Evolutionary conservation across 1,284 basidiomycete genomes (phyloP).

Genomic region (Cutaneotrichosporon mucoides): DNA sequence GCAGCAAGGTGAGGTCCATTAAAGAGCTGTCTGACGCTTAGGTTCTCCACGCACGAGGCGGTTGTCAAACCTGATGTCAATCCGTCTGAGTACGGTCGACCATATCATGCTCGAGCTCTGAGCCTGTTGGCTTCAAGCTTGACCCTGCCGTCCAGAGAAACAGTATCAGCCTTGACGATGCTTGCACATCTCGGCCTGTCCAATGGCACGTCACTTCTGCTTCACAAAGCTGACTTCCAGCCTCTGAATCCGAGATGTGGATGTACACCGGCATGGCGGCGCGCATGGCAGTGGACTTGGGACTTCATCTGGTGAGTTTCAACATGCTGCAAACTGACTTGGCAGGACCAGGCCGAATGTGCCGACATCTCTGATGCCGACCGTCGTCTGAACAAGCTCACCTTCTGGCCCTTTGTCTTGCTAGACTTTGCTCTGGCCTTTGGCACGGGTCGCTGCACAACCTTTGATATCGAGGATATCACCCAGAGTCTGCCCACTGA

Average conservation of each 20-base stretch:
- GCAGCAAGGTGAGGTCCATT: slow-evolving; percentile 30
- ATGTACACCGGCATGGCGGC: slow-evolving; percentile 31
- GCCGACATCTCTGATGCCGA: slow-evolving; percentile 9
- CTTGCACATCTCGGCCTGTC: slow-evolving; percentile 25
- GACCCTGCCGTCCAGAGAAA: slow-evolving; percentile 26
- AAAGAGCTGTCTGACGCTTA: too few relatives aligned
- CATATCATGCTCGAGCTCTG: slow-evolving; percentile 14
- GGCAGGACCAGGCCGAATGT: slow-evolving; percentile 1
- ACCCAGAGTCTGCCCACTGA: slow-evolving; percentile 9
- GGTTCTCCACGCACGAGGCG: slow-evolving; percentile 18
- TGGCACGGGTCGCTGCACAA: slow-evolving; percentile 12
- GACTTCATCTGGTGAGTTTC: slow-evolving; percentile 24
- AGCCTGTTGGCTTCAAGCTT: slow-evolving; percentile 26
- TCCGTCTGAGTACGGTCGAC: slow-evolving; percentile 11
- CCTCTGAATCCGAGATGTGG: slow-evolving; percentile 29
- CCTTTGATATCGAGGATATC: slow-evolving; percentile 12
- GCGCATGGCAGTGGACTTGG: slow-evolving; percentile 29
- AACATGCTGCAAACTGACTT: too few relatives aligned
- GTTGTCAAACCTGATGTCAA: slow-evolving; percentile 18
- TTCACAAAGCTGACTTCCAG: too few relatives aligned
- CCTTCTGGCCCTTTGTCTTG: slow-evolving; percentile 13
- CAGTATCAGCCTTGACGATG: slow-evolving; percentile 24
- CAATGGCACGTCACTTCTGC: too few relatives aligned
- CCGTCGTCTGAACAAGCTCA: slow-evolving; percentile 9
- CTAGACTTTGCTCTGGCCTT: slow-evolving; percentile 14